Evolutionary conservation across 1,139 yeast genomes (phyloP).

Genomic region (Candida sp.): DNA sequence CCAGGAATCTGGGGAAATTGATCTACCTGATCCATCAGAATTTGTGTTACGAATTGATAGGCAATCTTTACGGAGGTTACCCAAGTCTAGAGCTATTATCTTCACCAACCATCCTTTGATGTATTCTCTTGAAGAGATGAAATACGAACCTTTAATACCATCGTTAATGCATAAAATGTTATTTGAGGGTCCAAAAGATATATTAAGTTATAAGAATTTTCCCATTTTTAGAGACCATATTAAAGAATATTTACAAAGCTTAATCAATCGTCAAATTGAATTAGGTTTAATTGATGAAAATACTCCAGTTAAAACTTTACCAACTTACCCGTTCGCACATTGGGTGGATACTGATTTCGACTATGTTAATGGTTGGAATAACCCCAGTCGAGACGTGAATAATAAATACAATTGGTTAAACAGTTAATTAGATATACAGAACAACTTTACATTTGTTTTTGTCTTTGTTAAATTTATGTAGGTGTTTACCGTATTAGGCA

Average conservation of each 20-base stretch:
- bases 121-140: slow-evolving; percentile 72
- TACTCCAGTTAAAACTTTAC: slow-evolving; percentile 56
- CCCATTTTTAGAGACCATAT: slow-evolving; percentile 57
- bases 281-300: slow-evolving; percentile 53
- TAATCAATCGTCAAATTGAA: slow-evolving; percentile 56
- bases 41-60: slow-evolving; percentile 61
- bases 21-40: slow-evolving; percentile 37
- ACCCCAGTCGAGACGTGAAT: slow-evolving; percentile 27
- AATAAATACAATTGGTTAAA: slow-evolving; percentile 12
- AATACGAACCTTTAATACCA: slow-evolving; percentile 74
- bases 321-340: slow-evolving; percentile 61
- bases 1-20: slow-evolving; percentile 24
- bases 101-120: slow-evolving; percentile 69
- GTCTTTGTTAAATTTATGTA: not conserved
- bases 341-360: slow-evolving; percentile 43
- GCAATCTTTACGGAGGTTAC: slow-evolving; percentile 49
- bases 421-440: not conserved
- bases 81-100: slow-evolving; percentile 44
- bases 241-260: slow-evolving; percentile 50
- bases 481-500: not conserved
- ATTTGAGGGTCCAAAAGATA: slow-evolving; percentile 64
- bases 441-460: too few relatives aligned
- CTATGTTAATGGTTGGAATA: slow-evolving; percentile 45
- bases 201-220: slow-evolving; percentile 61
- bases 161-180: slow-evolving; percentile 59